phyloP scores from a whole-genome alignment of 2,329 filamentous ascomycete species.

The Akanthomyces muscarius region DNA sequence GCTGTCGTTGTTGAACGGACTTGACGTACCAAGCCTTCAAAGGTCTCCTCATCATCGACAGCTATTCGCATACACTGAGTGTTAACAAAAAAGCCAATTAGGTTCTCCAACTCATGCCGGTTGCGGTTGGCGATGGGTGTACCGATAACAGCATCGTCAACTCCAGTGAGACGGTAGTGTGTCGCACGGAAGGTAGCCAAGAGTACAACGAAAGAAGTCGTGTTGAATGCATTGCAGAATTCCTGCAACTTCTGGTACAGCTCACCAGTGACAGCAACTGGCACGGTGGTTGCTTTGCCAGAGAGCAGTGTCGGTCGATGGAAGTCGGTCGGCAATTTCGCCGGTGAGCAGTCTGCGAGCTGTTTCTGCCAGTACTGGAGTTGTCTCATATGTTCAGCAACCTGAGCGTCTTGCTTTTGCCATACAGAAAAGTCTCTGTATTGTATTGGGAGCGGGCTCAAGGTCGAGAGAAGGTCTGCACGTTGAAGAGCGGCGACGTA shows the following conservation, averaged over 20 bases:
- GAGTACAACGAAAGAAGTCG: constrained; percentile 17
- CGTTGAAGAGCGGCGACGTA: constrained; percentile 20
- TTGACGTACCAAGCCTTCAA: constrained; percentile 18
- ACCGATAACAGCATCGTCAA: constrained; percentile 18
- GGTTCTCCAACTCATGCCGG: constrained; percentile 16
- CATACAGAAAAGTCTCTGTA: constrained; percentile 19
- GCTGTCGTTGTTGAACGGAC: constrained; percentile 12
- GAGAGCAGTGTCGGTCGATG: neutral
- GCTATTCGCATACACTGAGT: constrained; percentile 20
- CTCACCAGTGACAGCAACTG: neutral
- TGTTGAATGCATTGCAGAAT: constrained; percentile 15
- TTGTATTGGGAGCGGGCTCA: constrained; percentile 17
- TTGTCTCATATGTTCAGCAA: constrained; percentile 13
- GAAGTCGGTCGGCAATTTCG: neutral
- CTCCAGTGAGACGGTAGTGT: constrained; percentile 21
- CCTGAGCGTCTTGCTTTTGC: constrained; percentile 10
- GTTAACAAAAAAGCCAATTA: constrained; percentile 23
- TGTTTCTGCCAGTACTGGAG: constrained; percentile 17
- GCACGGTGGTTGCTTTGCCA: neutral
- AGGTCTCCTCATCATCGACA: constrained; percentile 15
- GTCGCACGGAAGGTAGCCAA: constrained; percentile 18
- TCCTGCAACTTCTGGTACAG: constrained; percentile 12
- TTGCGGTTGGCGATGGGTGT: constrained; percentile 19
- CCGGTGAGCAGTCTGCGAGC: constrained; percentile 11
- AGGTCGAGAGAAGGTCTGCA: constrained; percentile 14